Evolutionary conservation across 345 rosid genomes (phyloP).

Genomic region (Brassica napus): DNA sequence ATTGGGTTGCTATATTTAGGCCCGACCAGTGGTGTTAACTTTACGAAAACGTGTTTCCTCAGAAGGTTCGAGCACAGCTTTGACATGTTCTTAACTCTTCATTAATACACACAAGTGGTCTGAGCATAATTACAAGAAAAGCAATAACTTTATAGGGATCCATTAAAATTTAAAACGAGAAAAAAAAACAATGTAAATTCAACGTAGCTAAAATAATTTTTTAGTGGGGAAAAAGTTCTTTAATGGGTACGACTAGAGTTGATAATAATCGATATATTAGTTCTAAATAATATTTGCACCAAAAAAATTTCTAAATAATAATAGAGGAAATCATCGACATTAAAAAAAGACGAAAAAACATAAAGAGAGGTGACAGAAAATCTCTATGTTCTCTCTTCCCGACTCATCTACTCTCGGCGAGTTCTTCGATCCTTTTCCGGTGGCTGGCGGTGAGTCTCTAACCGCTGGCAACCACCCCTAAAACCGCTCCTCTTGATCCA

Average conservation of each 20-base stretch:
- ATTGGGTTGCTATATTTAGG: constrained; percentile 33
- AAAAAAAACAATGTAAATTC: background rate
- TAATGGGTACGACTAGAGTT: constrained; percentile 8
- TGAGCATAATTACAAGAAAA: constrained; percentile 33
- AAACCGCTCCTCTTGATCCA: too few species aligned
- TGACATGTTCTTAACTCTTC: constrained; percentile 34
- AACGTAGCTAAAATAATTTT: background rate
- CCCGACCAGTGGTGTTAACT: constrained; percentile 35
- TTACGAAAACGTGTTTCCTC: constrained; percentile 39
- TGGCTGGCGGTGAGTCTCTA: too few species aligned
- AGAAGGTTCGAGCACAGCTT: constrained; percentile 28
- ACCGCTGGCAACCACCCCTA: too few species aligned
- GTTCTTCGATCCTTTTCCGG: too few species aligned
- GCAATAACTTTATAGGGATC: constrained; percentile 9
- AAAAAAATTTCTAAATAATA: background rate
- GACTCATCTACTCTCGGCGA: too few species aligned
- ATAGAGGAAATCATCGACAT: background rate
- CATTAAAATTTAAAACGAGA: background rate
- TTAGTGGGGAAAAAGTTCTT: background rate
- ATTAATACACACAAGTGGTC: constrained; percentile 37
- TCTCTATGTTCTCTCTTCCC: too few species aligned
- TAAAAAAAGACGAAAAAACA: too few species aligned
- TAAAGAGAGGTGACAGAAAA: too few species aligned
- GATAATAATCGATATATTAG: background rate
- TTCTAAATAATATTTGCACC: background rate